Base-by-base conservation (phyloP, 176 grass and related monocot genomes). In the Eragrostis curvula region DNA sequence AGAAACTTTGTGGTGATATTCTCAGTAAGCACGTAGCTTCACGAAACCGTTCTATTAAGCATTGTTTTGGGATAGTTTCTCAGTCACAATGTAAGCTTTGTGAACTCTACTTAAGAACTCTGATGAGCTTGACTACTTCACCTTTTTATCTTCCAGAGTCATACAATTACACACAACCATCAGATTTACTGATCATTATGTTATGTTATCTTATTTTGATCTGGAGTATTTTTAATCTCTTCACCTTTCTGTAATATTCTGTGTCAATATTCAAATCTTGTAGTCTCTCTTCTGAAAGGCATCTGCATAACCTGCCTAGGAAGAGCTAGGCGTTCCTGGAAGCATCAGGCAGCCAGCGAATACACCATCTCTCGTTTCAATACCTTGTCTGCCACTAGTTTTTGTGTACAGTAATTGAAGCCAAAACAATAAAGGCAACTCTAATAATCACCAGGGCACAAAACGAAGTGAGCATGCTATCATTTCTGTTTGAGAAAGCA, bases 341-440 rank as follows among this genome's bases (percentile, higher is more conserved):
- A 8, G 25, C 6, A 24, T 78, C 57, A 63, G n/a, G 24, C 9
- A 25, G 59, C 21, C 18, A 8, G 10, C n/a, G n/a, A 36, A 73
- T 49, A 41, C 44, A 52, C 14, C 9, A 13, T 73, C 49, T 60
- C 59, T 74, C 48, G 2, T 25, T 36, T 43, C 52, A 13, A 59
- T n/a, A 55, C 21, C 68, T 41, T 81, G 9, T 21, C 43, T 74
- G 70, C 27, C 50, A 68, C 16, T 74, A n/a, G 21, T 74, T 68
- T 86, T 85, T 67, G 0, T 56, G 23, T 57, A 71, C 41, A 61
- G 53, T 58, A 81, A 71, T 28, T 60, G 17, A 20, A 58, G 21
- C 9, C 41, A n/a, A 71, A 60, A 18, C 61, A 27, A 29, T 40
- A 81, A 81, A 68, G 56, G 25, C 27, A 86, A 56, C 20, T 7